These are phyloP conservation scores for Cocos nucifera DNA, from an alignment of 176 grass and related monocot genomes.

Conservation along the genomic window DNA sequence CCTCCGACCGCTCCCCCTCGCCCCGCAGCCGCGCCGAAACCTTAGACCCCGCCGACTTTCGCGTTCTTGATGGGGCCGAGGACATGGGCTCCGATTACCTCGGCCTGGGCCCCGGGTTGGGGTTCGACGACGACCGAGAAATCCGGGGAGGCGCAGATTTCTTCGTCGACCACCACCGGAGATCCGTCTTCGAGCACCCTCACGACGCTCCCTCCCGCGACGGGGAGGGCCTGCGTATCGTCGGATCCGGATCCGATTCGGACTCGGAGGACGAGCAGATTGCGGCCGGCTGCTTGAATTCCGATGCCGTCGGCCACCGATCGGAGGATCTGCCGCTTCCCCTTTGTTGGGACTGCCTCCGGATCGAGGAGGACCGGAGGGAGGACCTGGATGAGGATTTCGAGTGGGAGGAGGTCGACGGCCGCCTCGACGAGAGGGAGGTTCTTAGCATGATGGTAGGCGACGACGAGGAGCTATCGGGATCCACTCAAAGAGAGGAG, in stretches of 20 bases:
- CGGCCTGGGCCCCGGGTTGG: not conserved
- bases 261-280: constrained; percentile 8
- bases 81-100: constrained; percentile 15
- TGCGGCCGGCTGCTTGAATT: too few species aligned
- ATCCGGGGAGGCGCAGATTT: not conserved
- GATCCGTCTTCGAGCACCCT: not conserved
- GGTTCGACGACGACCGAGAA: constrained; percentile 1
- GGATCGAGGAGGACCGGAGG: constrained; percentile 17
- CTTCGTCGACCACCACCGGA: constrained; percentile 11
- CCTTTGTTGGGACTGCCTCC: constrained; percentile 46
- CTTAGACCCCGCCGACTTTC: constrained; percentile 38
- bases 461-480: constrained; percentile 15
- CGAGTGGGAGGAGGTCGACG: constrained; percentile 64
- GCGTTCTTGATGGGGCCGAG: constrained; percentile 16
- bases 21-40: constrained; percentile 22
- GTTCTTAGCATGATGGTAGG: constrained; percentile 50
- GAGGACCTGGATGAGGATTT: constrained; percentile 22
- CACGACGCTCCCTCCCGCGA: not conserved
- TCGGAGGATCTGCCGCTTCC: constrained; percentile 15
- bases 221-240: constrained; percentile 11
- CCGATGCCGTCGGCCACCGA: too few species aligned
- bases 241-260: constrained; percentile 25
- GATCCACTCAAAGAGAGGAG: too few species aligned
- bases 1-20: constrained; percentile 20
- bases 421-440: constrained; percentile 36